Evolutionary conservation across 768 basidiomycete species (phyloP).

Genomic region (Psilocybe tampanensis): DNA sequence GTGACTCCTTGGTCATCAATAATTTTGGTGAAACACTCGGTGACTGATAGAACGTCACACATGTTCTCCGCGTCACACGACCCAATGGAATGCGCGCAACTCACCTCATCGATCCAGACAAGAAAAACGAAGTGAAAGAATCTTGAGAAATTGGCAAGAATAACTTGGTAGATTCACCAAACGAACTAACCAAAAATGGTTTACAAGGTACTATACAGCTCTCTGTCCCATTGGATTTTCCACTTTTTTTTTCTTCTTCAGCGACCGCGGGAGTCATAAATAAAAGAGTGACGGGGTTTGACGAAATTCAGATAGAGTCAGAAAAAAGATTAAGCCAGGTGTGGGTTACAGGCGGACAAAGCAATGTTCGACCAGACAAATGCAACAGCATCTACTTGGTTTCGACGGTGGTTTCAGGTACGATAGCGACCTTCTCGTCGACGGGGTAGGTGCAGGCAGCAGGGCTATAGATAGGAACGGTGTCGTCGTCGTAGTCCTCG

Average conservation of each 20-base stretch:
- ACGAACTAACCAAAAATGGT: background rate
- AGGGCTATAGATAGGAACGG: conserved; percentile 46
- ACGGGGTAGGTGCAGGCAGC: conserved; percentile 52
- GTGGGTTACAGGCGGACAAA: background rate
- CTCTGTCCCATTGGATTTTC: background rate
- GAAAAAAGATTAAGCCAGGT: background rate
- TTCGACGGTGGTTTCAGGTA: conserved; percentile 11
- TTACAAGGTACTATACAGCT: background rate
- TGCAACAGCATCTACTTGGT: conserved; percentile 11
- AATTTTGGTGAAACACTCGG: too few species aligned
- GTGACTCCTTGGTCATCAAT: too few species aligned
- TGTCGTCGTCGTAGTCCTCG: conserved; percentile 46
- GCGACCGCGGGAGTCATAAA: background rate
- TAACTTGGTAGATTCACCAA: background rate
- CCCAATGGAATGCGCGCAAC: too few species aligned
- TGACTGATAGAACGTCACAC: too few species aligned
- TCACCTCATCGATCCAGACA: too few species aligned
- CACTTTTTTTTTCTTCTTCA: background rate
- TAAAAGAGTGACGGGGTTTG: background rate
- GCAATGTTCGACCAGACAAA: too few species aligned
- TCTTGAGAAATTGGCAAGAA: too few species aligned
- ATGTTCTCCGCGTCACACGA: too few species aligned
- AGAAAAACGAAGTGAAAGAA: too few species aligned
- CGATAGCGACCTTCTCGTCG: conserved; percentile 50
- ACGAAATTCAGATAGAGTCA: background rate